Evolutionary conservation across 228 moss, liverwort and hornwort species (phyloP), one percentile per base, ranked within the genome.

Genomic region (Sphagnum magellanicum): DNA sequence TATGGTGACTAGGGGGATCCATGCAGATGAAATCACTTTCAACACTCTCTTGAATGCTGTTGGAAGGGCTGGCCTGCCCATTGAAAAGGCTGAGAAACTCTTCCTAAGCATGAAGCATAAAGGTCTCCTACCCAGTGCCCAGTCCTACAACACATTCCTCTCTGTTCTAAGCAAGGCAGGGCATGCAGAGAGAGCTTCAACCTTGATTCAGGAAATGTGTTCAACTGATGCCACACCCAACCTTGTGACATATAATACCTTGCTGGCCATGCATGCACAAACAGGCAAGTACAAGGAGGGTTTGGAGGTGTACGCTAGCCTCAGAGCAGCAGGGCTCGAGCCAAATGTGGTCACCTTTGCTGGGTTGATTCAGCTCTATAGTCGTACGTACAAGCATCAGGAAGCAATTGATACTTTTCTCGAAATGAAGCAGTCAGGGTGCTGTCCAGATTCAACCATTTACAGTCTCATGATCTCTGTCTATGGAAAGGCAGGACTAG

Each of bases 11-110:
- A 72, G 68, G 47, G 91, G 90, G 53, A 73, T 97, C 4, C 80
- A 79, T 65, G 88, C 91, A 7, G 87, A 93, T 74, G 93, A 97
- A 70, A 63, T 93, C 66, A 97, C 96, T 9, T 83, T 91, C 71
- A 93, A 93, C 16, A 93, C 83, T 0, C 90, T 97, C 4, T 60
- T 97, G 69, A 93, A 79, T 68, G 91, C 83, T 16, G 83, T 75
- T 63, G 81, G 93, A 47, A 83, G 81, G 67, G 80, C 86, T 16
- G 75, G 82, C 52, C 84, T 81, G 71, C 82, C 96, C 4, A 70
- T 78, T 4, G 78, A 85, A 6, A 84, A 80, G 63, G 96, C 85
- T 4, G 84, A 87, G 77, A 81, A 84, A 77, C 76, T 97, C 49
- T 91, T 93, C 13, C 51, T 72, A 11, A 72, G 79, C 61, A 84